Evolutionary conservation across 75 land plant species (phyloP).

Genomic region (Picea glauca): DNA sequence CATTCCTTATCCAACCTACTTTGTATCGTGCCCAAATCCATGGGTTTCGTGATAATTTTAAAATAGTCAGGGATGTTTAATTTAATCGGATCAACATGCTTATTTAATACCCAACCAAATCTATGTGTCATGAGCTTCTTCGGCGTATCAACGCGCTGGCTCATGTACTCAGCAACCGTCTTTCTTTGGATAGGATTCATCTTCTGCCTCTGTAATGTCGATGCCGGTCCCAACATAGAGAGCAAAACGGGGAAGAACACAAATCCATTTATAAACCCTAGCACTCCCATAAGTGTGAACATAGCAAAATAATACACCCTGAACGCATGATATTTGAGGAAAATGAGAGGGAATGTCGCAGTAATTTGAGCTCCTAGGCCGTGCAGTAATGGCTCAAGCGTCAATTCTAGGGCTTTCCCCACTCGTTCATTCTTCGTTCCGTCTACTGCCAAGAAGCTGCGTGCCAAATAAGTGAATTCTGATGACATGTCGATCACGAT

Average conservation of each 20-base stretch:
- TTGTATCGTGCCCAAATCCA: no score
- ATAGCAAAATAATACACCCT: constrained; percentile 39
- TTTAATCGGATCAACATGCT: no score
- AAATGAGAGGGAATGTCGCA: constrained; percentile 43
- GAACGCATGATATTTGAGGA: constrained; percentile 45
- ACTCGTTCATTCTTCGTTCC: constrained; percentile 35
- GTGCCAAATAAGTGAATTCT: constrained; percentile 42
- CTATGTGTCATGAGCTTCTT: no score
- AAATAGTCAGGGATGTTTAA: no score
- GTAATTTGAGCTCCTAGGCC: constrained; percentile 45
- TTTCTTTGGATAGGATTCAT: no score
- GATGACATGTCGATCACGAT: constrained; percentile 48
- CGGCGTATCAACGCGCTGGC: no score
- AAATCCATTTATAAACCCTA: constrained; percentile 46
- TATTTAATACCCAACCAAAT: no score
- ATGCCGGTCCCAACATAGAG: constrained; percentile 40
- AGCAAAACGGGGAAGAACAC: constrained; percentile 36
- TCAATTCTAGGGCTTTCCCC: constrained; percentile 37
- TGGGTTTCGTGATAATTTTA: no score
- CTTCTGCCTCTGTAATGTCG: not conserved
- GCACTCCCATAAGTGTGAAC: constrained; percentile 48
- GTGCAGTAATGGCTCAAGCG: constrained; percentile 47
- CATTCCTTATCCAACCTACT: no score
- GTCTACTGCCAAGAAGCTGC: constrained; percentile 35
- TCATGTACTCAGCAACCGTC: no score